Conservation (phyloP, 345 rosid genomes). For the Populus euphratica region DNA sequence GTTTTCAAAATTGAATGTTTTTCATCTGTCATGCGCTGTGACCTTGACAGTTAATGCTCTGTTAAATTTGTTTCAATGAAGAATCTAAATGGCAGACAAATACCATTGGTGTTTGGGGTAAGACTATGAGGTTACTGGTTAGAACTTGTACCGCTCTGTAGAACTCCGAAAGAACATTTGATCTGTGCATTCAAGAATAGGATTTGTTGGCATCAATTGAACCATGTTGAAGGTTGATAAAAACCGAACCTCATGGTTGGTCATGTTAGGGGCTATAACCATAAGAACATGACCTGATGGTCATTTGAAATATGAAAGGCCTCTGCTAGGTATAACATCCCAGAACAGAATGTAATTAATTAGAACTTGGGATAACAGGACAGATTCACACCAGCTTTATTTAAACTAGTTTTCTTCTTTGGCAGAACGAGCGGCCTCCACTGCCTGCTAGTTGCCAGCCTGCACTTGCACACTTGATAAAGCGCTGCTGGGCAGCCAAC, state of each 20-base stretch:
- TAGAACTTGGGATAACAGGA: not conserved
- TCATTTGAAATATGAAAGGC: not conserved
- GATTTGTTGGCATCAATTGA: not conserved
- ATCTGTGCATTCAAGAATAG: not conserved
- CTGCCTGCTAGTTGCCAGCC: constrained; percentile 90
- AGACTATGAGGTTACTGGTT: not conserved
- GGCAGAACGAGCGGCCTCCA: constrained; percentile 88
- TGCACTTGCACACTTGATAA: constrained; percentile 80
- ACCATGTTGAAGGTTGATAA: too few relatives aligned
- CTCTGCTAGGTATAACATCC: not conserved
- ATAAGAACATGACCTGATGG: not conserved
- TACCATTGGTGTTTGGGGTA: not conserved
- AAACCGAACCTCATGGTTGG: not conserved
- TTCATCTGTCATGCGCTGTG: not conserved
- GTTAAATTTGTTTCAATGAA: not conserved
- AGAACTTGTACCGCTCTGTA: not conserved
- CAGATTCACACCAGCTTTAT: not conserved
- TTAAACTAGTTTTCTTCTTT: constrained; percentile 4
- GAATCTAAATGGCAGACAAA: not conserved
- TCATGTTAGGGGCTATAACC: not conserved
- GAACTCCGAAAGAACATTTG: not conserved
- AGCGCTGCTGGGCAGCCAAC: constrained; percentile 85
- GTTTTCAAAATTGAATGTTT: not conserved
- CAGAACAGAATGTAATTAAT: not conserved
- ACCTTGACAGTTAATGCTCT: not conserved